Evolutionary conservation across 176 grass and related monocot genomes (phyloP), one percentile per base, ranked within the genome.

Genomic region (Tillandsia fasciculata): DNA sequence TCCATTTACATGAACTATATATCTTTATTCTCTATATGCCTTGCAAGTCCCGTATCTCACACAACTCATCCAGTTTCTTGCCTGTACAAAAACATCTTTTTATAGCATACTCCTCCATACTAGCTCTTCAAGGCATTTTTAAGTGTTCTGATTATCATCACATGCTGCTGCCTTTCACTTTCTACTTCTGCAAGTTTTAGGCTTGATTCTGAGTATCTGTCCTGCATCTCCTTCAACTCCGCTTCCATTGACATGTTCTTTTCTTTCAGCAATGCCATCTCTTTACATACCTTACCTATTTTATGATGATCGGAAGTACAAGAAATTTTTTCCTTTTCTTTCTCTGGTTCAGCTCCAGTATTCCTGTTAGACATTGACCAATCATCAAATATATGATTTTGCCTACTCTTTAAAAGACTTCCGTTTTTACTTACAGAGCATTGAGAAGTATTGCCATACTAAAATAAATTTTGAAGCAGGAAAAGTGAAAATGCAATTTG

Each of bases 111-210:
- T 79, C 27, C 28, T 50, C 80, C 48, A 69, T 52, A 83, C 50
- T 81, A 81, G 64, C 69, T 93, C 80, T 86, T 87, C 75, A 78
- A 64, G 26, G 95, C 81, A 76, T 94, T 99, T 80, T 92, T 99
- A 26, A 99, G 87, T 15, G 90, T 78, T 12, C 95, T 82, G 53
- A 99, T 91, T 0, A 82, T 99, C 90, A 94, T 99, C 50, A 99
- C 95, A 0, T 93, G 95, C 69, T 99, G 90, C 69, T 99, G 95
- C 77, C 95, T 81, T 79, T 99, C 95, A 18, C 95, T 90, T 80
- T 99, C 95, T 26, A 99, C 95, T 49, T 99, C 95, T 0, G 95
- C 95, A 14, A 99, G 93, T 66, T 85, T 90, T 76, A 93, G 78
- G 82, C 95, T 99, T 48, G 90, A 86, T 74, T 90, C 90, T 0